Base-by-base conservation (phyloP, 305 asterid genomes). In the Nicotiana rustica region DNA sequence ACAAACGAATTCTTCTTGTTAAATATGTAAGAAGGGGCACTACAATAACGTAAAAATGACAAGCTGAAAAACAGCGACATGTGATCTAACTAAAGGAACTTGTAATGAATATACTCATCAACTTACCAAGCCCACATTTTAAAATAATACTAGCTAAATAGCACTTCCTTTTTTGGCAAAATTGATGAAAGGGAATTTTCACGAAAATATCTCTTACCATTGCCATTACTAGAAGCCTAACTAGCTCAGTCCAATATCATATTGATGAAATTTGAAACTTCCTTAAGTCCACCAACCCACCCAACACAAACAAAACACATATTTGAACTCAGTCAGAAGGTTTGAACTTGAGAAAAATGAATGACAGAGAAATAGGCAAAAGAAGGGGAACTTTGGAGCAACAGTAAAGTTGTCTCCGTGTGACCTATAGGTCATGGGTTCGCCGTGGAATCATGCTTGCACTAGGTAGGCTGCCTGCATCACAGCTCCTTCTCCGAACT, bases 141-240 rank as follows among this genome's bases (percentile, higher is more conserved):
- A 6, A 25, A 73, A 49, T 41, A 41, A 17, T 52, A 49, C 52
- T 61, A 49, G 64, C 79, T 75, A 75, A 49, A 49, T 47, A 73
- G 9, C 79, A 25, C 10, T 0, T 17, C 62, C 36, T 6, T 73
- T 25, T 21, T 49, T 1, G 2, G 14, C 35, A 73, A 73, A 49
- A 47, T 36, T 47, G 4, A 49, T 25, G 6, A 73, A 49, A 75
- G 38, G 25, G 64, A 52, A 75, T 75, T 18, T 14, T 0, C 79
- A 52, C 19, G 8, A 15, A 49, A 2, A 49, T 15, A 14, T 25
- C 64, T 73, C 21, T 49, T 2, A 4, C 9, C 41, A 49, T 0
- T 75, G 10, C 14, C 44, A 25, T 14, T 52, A 52, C 49, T 75
- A 21, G 79, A 52, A 75, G 64, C 64, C 29, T 75, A 15, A 49